Percentiles rank a stretch among this genome's conserved stretches.
Evolutionary conservation across 352 stramenopile species (phyloP).

Genomic region (Phytophthora palmivora): DNA sequence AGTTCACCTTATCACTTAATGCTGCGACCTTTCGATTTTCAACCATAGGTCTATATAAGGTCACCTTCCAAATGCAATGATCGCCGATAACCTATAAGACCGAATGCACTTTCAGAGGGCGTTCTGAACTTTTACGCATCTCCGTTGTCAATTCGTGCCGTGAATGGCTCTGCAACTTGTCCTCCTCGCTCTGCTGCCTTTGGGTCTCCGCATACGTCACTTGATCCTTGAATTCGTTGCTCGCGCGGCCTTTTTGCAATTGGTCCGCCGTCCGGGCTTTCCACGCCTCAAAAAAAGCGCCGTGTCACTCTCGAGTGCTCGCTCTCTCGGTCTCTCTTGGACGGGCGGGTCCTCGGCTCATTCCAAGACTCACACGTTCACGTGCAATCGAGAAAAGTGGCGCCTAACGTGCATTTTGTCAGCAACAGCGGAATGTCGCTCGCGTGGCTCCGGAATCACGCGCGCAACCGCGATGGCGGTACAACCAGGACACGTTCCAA

Average conservation of each 20-base stretch:
- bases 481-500: slow-evolving; percentile 28
- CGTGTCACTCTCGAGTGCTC: slow-evolving; percentile 14
- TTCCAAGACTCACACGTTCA: slow-evolving; percentile 32
- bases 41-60: not conserved
- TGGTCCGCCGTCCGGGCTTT: slow-evolving; percentile 34
- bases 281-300: slow-evolving; percentile 27
- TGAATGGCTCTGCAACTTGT: slow-evolving; percentile 34
- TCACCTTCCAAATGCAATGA: not conserved
- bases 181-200: slow-evolving; percentile 9
- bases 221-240: slow-evolving; percentile 13
- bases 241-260: slow-evolving; percentile 39
- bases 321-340: slow-evolving; percentile 27
- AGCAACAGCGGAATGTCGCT: slow-evolving; percentile 36
- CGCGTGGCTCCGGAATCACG: slow-evolving; percentile 42
- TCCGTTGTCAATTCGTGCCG: slow-evolving; percentile 28
- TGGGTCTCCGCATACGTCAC: slow-evolving; percentile 3
- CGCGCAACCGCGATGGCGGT: slow-evolving; percentile 35
- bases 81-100: not conserved
- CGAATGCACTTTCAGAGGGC: slow-evolving; percentile 10
- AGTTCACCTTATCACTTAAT: slow-evolving; percentile 27
- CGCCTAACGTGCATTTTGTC: slow-evolving; percentile 12
- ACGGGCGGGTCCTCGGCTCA: slow-evolving; percentile 20
- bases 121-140: slow-evolving; percentile 29
- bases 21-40: slow-evolving; percentile 9
- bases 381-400: slow-evolving; percentile 25